phyloP scores from a whole-genome alignment of 2,329 filamentous ascomycete genomes.

The Beauveria medogensis region DNA sequence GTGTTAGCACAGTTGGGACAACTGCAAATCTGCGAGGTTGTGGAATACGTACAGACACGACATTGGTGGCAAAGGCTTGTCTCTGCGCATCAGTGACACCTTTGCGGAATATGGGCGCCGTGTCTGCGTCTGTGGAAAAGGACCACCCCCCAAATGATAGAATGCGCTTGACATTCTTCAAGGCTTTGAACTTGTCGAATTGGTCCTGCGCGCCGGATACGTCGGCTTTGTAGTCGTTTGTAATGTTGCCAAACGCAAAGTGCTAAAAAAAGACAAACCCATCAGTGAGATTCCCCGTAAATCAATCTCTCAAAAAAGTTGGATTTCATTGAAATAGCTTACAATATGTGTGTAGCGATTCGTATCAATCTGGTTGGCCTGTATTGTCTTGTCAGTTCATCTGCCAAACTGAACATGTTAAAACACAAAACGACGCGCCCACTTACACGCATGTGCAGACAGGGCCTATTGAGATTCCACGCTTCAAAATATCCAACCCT shows the following conservation, averaged over 20 bases:
- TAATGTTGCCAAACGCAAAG: constrained; percentile 19
- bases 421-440: background rate
- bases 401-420: too few species aligned
- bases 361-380: background rate
- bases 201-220: constrained; percentile 15
- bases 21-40: background rate
- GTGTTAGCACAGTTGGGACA: background rate
- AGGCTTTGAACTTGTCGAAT: constrained; percentile 20
- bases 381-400: background rate
- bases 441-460: constrained; percentile 12
- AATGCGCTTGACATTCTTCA: constrained; percentile 24
- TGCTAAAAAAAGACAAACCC: constrained; percentile 14
- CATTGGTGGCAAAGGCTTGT: constrained; percentile 22
- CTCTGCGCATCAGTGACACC: constrained; percentile 22
- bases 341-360: background rate
- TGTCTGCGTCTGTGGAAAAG: constrained; percentile 28
- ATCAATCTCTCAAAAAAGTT: constrained; percentile 4
- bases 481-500: constrained; percentile 17
- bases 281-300: constrained; percentile 8
- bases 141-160: constrained; percentile 38
- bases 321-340: background rate
- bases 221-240: constrained; percentile 16
- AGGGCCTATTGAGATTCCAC: constrained; percentile 11
- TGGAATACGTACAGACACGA: constrained; percentile 11
- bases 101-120: constrained; percentile 28